Evolutionary conservation across 2,329 filamentous ascomycete species (phyloP), one percentile per base, ranked within the genome.

Genomic region (Ophidiomyces ophidiicola): DNA sequence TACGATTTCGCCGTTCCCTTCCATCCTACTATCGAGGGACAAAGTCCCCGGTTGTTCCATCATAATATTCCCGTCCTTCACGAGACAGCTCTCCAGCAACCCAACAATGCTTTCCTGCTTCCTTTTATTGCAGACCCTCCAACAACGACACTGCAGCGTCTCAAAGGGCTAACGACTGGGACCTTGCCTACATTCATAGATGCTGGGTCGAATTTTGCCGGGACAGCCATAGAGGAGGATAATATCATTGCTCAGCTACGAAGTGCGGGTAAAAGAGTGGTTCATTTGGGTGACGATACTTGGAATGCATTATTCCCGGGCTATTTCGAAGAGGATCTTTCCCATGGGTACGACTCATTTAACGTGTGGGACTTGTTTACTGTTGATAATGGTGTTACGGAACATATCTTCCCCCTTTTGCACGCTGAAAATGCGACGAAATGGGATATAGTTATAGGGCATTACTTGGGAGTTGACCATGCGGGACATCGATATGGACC

Each of bases 351-450:
- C 59, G 88, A 96, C 58, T 96, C 88, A 45, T 93, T 98, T 65
- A 94, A 96, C 54, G 90, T 96, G 5, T 94, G 86, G 85, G 90
- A 98, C 58, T 62, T 98, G 51, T 86, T 96, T 58, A 96, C 90
- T 0, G 83, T 98, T 2, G 90, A 98, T 56, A 88, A 94, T 53
- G 90, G 90, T 1, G 90, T 98, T 17, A 81, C 80, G 8, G 82
- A 93, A 50, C 82, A 96, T 60, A 77, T 98, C 5, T 61, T 64
- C 42, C 90, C 90, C 1, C 69, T 96, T 2, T 61, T 98, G 46
- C 69, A 78, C 34, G 59, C 73, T 1, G 67, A 72, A 34, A 77
- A 77, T 54, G 69, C 71, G 36, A 71, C 64, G 4, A 72, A 82
- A 41, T 98, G 90, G 90, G 88, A 98, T 62, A 68, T 98, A n/a